Evolutionary conservation across 2,329 filamentous ascomycete species (phyloP).

Genomic region (Curvularia hawaiiensis): DNA sequence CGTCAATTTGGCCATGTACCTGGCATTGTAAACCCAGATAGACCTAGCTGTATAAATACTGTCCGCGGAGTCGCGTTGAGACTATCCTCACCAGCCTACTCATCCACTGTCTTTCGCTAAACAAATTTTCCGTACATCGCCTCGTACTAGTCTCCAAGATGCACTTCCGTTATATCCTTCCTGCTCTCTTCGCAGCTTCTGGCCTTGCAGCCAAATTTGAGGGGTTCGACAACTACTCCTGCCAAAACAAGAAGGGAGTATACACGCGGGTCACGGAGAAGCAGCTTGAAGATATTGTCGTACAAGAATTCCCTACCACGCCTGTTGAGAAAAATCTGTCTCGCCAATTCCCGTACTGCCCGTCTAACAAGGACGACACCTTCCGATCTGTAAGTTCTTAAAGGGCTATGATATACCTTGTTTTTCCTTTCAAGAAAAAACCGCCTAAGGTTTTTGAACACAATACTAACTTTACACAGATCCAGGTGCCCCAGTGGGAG

Average conservation of each 20-base stretch:
- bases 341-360: not conserved
- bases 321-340: no score
- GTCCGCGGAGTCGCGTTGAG: not conserved
- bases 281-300: not conserved
- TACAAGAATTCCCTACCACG: not conserved
- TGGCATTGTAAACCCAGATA: not conserved
- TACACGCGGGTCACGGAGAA: not conserved
- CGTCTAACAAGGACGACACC: slow-evolving; percentile 1
- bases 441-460: no score
- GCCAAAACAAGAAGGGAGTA: not conserved
- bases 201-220: not conserved
- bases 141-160: not conserved
- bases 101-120: not conserved
- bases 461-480: not conserved
- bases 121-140: not conserved
- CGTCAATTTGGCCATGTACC: not conserved
- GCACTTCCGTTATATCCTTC: not conserved
- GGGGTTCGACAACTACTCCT: not conserved
- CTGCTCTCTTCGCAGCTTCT: not conserved
- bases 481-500: not conserved
- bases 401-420: not conserved
- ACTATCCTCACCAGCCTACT: not conserved
- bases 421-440: not conserved
- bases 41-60: slow-evolving; percentile 3
- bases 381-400: not conserved